Evolutionary conservation across 352 stramenopile genomes (phyloP), one percentile per base, ranked within the genome.

Genomic region (Phytophthora palmivora): DNA sequence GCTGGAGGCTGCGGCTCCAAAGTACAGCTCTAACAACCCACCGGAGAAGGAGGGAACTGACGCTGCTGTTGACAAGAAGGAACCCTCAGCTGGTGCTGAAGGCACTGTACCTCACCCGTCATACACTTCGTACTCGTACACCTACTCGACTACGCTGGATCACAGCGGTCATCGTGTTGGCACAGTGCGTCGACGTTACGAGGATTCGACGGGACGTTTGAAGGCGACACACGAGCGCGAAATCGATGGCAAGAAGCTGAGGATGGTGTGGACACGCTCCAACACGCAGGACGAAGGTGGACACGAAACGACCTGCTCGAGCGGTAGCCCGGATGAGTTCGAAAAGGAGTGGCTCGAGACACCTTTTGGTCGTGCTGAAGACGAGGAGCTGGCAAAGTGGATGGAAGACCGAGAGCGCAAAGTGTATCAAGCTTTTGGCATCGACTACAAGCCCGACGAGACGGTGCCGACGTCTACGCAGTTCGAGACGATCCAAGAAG

Each of bases 171-270:
- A 78, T n/a, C 66, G 65, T 19, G 58, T 92, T n/a, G 66, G 66
- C 11, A 79, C 70, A 9, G 50, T 70, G 54, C 85, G 85, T 42
- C 83, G 83, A 19, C 83, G 83, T 42, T 94, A 94, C 46, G 82
- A 94, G 41, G 85, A 94, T 56, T 91, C 86, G 30, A 80, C 71
- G 10, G 86, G 83, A 0, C 71, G 77, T 4, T 47, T 94, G 26
- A 94, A 92, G 62, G 86, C 83, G 2, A 60, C 70, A 6, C 86
- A 92, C 39, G 79, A 92, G 48, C 86, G 86, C 11, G 61, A 83
- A 42, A 78, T 94, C 18, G 74, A 82, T 38, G 83, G 62, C 11
- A 91, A 88, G 58, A 88, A 83, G 26, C 18, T 94, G 22, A 79
- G 76, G 42, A 77, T 66, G 19, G 46, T 75, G 33, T 94, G 85